Base-by-base conservation (phyloP, 2,329 filamentous ascomycete genomes). In the Fusarium vanettenii region DNA sequence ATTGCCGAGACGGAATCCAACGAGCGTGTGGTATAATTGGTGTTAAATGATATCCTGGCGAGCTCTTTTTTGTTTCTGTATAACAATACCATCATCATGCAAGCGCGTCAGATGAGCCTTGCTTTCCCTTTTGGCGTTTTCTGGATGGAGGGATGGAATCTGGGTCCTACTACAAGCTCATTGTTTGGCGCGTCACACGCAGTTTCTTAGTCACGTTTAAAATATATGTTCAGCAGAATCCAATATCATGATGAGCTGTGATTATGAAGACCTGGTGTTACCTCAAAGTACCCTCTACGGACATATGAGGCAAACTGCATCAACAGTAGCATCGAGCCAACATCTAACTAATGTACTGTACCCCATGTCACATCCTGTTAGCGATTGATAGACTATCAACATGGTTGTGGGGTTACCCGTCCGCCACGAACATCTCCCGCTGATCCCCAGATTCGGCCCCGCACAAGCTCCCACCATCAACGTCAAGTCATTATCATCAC, bases 1-100 rank as follows among this genome's bases (percentile, higher is more conserved):
- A 94, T 99, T 78, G 95, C 95, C 0, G 92, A 94, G 78, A 94
- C 94, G 56, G 97, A 98, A 87, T 87, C 88, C 59, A 88, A 93
- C 0, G 95, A 97, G 85, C 91, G 89, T 33, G 92, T 93, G 61
- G 94, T 95, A 72, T 96, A 87, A 60, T 31, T 31, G 56, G 45
- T 76, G 22, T 31, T 27, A 11, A 52, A 52, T 59, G 39, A 29
- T 29, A 33, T 50, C 56, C 25, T 45, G 48, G 52, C 27, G 63
- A 43, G 18, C 48, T 48, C 43, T 22, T 50, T 65, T 64, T 64
- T 35, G 48, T 76, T 64, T 35, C 52, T 76, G 67, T 76, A 77
- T 39, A 75, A 76, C 60, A 72, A 67, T 66, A 73, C 60, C 57
- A 70, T 70, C 48, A 69, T 64, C 43, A 69, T 62, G 60, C 62